Evolutionary conservation across 306 rosid species (phyloP).

Genomic region (Gleditsia sinensis): DNA sequence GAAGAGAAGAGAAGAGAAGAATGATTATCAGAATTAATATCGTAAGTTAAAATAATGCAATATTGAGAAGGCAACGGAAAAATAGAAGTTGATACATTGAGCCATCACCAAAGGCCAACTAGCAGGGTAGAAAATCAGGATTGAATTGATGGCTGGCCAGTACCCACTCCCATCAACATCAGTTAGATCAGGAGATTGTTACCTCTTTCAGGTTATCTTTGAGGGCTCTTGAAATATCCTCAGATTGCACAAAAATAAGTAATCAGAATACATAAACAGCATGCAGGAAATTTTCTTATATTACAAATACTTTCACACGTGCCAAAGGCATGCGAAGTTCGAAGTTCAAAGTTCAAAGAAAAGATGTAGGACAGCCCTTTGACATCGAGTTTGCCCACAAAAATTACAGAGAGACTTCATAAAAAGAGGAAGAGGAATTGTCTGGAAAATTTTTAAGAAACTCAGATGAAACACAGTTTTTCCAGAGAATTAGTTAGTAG

Average conservation of each 20-base stretch:
- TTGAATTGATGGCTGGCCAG: not conserved
- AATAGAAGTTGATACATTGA: slow-evolving; percentile 4
- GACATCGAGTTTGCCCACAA: slow-evolving; percentile 11
- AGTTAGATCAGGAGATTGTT: slow-evolving; percentile 1
- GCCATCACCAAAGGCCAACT: slow-evolving; percentile 14
- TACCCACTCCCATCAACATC: slow-evolving; percentile 13
- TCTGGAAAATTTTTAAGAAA: not conserved
- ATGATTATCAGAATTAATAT: not conserved
- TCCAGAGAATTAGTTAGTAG: not conserved
- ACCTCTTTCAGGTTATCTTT: not conserved
- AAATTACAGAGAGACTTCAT: slow-evolving; percentile 4
- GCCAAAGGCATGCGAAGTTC: slow-evolving; percentile 8
- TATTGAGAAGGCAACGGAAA: not conserved
- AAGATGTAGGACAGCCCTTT: not conserved
- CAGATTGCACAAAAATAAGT: not conserved
- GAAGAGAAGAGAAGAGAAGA: slow-evolving; percentile 19
- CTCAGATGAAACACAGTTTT: not conserved
- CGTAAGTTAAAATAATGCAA: not conserved
- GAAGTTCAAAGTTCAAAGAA: not conserved
- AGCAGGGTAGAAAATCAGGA: slow-evolving; percentile 10
- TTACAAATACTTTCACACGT: not conserved
- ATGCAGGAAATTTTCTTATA: slow-evolving; percentile 1
- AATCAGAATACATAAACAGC: not conserved
- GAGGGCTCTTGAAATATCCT: slow-evolving; percentile 26
- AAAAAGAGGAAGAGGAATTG: not conserved